A percentile compares a stretch with the other conserved stretches of the same genome.
These are phyloP conservation scores for Thielaviopsis musarum DNA, from an alignment of 2,329 filamentous ascomycete genomes.

Conservation along the genomic window DNA sequence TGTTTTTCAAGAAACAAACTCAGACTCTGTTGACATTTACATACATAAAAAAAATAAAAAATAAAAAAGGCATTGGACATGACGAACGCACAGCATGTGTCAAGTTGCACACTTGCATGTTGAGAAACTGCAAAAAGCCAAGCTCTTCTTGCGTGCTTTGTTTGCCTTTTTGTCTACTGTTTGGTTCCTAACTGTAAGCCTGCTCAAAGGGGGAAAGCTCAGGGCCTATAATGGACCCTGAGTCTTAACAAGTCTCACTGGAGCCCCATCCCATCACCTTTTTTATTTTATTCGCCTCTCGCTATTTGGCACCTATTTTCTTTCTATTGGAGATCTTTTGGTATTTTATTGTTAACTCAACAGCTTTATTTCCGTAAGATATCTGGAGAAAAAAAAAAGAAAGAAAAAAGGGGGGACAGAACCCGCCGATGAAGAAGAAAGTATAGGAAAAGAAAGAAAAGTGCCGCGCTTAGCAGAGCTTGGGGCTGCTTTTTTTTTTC, in stretches of 20 bases:
- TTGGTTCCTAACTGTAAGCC: neutral
- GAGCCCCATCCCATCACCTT: neutral
- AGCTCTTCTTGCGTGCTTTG: neutral
- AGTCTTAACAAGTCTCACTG: neutral
- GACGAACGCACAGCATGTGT: neutral
- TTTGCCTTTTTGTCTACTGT: neutral
- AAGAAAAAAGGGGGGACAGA: neutral
- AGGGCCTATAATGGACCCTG: neutral
- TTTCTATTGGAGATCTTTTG: neutral
- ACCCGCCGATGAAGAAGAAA: neutral
- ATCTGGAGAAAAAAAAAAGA: neutral
- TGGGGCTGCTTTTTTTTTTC: neutral
- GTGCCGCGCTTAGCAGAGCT: neutral
- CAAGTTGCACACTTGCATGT: neutral
- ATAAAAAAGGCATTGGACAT: neutral
- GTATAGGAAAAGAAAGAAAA: neutral
- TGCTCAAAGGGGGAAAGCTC: neutral
- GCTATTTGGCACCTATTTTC: neutral
- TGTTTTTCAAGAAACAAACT: too few species aligned
- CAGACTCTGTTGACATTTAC: too few species aligned
- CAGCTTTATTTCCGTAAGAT: neutral
- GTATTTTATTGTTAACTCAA: neutral
- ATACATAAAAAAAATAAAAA: neutral
- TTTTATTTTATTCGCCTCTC: neutral
- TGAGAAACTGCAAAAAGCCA: neutral